Evolutionary conservation across 345 rosid species (phyloP).

Genomic region (Populus nigra): DNA sequence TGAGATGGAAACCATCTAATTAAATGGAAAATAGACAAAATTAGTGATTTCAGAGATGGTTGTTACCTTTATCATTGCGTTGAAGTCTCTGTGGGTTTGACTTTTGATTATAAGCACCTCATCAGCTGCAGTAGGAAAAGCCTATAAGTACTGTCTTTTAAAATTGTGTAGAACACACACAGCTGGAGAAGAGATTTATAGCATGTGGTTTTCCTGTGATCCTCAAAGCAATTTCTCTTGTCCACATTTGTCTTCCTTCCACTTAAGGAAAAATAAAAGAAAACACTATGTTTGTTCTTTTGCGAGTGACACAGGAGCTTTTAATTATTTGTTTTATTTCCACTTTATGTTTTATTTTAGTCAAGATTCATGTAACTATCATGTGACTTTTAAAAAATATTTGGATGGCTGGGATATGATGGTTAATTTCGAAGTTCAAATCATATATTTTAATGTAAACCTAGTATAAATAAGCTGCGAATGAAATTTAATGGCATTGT

Average conservation of each 20-base stretch:
- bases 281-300: not conserved
- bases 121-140: conserved; percentile 51
- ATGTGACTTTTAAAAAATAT: not conserved
- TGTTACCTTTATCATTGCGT: conserved; percentile 85
- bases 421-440: not conserved
- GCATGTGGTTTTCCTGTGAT: not conserved
- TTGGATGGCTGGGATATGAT: not conserved
- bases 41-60: not conserved
- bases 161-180: not conserved
- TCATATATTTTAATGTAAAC: too few relatives aligned
- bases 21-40: not conserved
- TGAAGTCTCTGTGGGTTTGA: conserved; percentile 83
- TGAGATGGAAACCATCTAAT: not conserved
- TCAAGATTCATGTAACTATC: not conserved
- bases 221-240: conserved; percentile 2
- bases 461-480: not conserved
- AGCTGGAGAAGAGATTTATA: not conserved
- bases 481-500: too few relatives aligned
- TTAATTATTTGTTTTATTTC: not conserved
- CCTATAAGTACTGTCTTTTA: conserved; percentile 2
- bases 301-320: not conserved
- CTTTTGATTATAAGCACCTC: conserved; percentile 97
- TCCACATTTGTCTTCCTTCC: not conserved
- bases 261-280: not conserved
- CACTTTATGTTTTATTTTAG: not conserved